phyloP scores from a whole-genome alignment of 2,329 filamentous ascomycete species.

The Aspergillus sp. region DNA sequence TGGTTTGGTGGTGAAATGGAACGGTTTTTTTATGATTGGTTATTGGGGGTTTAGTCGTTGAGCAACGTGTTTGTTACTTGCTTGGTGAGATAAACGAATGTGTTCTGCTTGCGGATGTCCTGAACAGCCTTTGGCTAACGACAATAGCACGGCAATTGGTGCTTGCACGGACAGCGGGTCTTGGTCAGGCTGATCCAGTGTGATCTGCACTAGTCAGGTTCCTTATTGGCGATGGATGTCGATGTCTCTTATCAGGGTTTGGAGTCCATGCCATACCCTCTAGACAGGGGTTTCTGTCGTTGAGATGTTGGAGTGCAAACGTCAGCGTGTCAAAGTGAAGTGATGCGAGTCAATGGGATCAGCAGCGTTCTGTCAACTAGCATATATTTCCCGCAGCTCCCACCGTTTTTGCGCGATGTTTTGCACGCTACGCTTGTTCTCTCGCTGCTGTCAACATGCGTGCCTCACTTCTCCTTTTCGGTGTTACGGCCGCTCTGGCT shows the following conservation, averaged over 20 bases:
- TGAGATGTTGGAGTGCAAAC: background rate
- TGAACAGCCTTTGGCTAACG: background rate
- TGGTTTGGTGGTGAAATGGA: too few species aligned
- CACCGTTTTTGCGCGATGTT: background rate
- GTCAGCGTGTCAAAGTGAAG: background rate
- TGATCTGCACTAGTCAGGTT: background rate
- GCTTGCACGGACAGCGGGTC: background rate
- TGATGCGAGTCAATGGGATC: background rate
- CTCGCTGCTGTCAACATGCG: background rate
- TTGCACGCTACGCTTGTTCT: background rate
- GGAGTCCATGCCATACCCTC: too few species aligned
- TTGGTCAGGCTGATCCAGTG: background rate
- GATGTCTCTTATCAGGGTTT: background rate
- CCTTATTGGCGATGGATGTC: background rate
- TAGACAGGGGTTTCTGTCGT: too few species aligned
- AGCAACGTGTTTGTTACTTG: too few species aligned
- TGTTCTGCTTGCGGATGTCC: background rate
- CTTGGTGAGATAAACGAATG: too few species aligned
- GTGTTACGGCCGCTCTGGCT: slow-evolving; percentile 21
- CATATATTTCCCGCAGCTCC: background rate
- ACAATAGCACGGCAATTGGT: background rate
- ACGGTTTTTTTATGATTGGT: too few species aligned
- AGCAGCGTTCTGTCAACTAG: background rate
- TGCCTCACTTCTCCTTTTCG: background rate
- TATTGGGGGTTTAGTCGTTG: rapidly evolving